phyloP scores from a whole-genome alignment of 2,329 filamentous ascomycete genomes.

The Fusarium nurragi region DNA sequence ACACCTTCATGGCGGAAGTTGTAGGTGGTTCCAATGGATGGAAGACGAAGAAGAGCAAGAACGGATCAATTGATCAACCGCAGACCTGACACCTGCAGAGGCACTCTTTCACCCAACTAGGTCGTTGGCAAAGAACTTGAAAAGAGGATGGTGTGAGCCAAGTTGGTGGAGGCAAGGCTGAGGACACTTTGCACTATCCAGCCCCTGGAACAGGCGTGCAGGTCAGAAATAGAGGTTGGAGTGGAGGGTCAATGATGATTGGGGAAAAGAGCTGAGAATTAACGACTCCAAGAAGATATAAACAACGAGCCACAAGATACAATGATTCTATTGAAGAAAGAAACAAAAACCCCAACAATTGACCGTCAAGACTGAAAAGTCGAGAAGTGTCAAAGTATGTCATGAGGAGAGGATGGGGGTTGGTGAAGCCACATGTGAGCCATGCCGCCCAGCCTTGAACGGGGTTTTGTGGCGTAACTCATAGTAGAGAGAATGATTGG shows the following conservation, averaged over 20 bases:
- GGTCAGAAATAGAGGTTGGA: constrained; percentile 1
- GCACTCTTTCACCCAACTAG: constrained; percentile 12
- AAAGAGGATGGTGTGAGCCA: constrained; percentile 21
- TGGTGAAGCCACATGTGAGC: constrained; percentile 29
- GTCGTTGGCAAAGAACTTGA: constrained; percentile 8
- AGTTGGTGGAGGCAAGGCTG: constrained; percentile 41
- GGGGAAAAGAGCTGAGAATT: background rate
- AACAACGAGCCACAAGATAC: background rate
- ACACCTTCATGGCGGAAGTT: constrained; percentile 56
- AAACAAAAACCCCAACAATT: background rate
- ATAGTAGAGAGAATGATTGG: constrained; percentile 21
- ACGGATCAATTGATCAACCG: constrained; percentile 12
- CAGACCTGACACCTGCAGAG: constrained; percentile 9
- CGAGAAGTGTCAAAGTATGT: constrained; percentile 10
- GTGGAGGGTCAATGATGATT: background rate
- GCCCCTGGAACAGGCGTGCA: constrained; percentile 31
- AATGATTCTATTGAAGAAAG: background rate
- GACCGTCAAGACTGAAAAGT: background rate
- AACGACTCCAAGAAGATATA: background rate
- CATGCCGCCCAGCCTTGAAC: constrained; percentile 32
- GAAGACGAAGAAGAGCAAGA: constrained; percentile 22
- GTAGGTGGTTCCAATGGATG: constrained; percentile 19
- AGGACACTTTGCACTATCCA: constrained; percentile 45
- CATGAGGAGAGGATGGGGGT: constrained; percentile 13
- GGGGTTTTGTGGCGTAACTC: constrained; percentile 17